Base-by-base conservation (phyloP, 495 filamentous ascomycete species). In the Collariella sp. region DNA sequence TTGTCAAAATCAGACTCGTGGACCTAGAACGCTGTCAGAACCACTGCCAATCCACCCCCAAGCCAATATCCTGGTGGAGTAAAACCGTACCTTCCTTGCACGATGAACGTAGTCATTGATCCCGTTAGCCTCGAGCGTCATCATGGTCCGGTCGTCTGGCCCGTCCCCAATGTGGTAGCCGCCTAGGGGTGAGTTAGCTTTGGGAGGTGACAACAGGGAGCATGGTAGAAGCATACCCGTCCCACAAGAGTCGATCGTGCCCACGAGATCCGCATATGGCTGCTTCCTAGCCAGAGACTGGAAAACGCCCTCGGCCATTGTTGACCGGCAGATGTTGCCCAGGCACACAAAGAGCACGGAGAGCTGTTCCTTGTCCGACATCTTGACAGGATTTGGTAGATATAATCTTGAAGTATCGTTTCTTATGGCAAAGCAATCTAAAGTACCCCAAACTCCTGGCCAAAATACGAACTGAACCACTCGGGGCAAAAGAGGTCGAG, bases 241-340 rank as follows among this genome's bases (percentile, higher is more conserved):
- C 34, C 93, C 93, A 62, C 87, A 89, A 11, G 88, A 94, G 70
- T 96, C 93, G 39, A 96, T 85, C 36, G 75, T 73, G 13, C 72
- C 69, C 58, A 96, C 81, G 15, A 82, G 75, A 43, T 62, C 64
- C 73, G 78, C 63, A 70, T 81, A 75, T 47, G 72, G 67, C 40
- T 77, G 64, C 54, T 76, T 70, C 54, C 75, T 70, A n/a, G 82
- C 80, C 7, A 94, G 68, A 24, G 82, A 79, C 34, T 81, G 82
- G 74, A 98, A 96, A 56, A 93, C 86, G 38, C 84, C 93, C 74
- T 96, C 91, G 31, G 91, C 89, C 93, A 98, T 97, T 3, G 93
- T 86, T 2, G 90, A 96, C 24, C 76, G 76, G 77, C 93, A 98
- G 64, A 96, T 96, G 70, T 98, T 98, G 60, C 93, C 93, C 13